Evolutionary conservation across 768 basidiomycete genomes (phyloP).

Genomic region (Thelephora ganbajun): DNA sequence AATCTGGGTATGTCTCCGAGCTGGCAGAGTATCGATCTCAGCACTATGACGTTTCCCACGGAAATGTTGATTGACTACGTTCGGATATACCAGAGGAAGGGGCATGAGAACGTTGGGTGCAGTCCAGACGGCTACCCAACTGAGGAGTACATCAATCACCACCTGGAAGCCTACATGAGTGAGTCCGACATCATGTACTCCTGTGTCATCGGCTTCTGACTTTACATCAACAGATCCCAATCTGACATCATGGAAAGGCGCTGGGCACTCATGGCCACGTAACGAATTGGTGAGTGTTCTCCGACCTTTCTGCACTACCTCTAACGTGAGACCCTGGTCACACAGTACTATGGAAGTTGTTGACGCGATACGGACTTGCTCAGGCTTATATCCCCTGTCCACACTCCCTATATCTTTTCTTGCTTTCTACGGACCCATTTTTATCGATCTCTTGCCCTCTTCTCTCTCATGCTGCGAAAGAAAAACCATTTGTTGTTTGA

Average conservation of each 20-base stretch:
- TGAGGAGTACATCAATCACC: constrained; percentile 39
- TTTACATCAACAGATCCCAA: constrained; percentile 15
- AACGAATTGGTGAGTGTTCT: constrained; percentile 14
- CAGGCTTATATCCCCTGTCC: background rate
- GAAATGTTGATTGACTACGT: constrained; percentile 69
- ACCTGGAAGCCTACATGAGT: constrained; percentile 47
- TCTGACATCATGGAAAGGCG: constrained; percentile 18
- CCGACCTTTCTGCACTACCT: background rate
- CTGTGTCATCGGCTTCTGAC: background rate
- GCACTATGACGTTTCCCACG: constrained; percentile 53
- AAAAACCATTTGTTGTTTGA: too few species aligned
- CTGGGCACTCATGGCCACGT: constrained; percentile 20
- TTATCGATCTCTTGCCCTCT: background rate
- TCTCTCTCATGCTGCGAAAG: background rate
- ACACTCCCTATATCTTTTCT: background rate
- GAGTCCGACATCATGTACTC: constrained; percentile 15
- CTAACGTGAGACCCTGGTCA: background rate
- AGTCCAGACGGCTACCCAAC: constrained; percentile 55
- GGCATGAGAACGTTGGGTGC: constrained; percentile 47
- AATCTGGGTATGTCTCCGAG: constrained; percentile 56
- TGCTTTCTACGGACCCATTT: background rate
- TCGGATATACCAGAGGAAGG: constrained; percentile 62
- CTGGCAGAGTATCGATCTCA: constrained; percentile 49
- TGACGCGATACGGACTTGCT: background rate
- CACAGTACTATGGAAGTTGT: constrained; percentile 6